Evolutionary conservation across 2,329 filamentous ascomycete genomes (phyloP).

Genomic region (Nothophaeocryptopus gaeumannii): DNA sequence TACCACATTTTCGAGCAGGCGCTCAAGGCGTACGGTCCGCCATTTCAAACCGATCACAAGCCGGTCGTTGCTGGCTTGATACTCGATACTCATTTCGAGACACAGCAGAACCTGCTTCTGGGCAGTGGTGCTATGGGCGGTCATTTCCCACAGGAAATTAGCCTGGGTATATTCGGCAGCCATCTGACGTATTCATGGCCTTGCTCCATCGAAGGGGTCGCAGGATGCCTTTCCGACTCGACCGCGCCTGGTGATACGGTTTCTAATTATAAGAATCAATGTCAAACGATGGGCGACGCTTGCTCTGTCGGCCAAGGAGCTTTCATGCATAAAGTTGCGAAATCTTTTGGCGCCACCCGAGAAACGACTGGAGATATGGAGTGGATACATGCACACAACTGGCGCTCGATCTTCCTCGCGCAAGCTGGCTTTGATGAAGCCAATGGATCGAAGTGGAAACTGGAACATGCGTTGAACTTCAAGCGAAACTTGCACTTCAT

Average conservation of each 20-base stretch:
- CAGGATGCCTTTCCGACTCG: constrained; percentile 35
- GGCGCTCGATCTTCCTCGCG: no score
- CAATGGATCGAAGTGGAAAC: constrained; percentile 33
- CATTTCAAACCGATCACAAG: constrained; percentile 26
- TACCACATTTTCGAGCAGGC: constrained; percentile 28
- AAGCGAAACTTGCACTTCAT: constrained; percentile 30
- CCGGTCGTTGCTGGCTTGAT: constrained; percentile 35
- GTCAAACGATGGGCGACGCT: constrained; percentile 45
- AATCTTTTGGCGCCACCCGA: constrained; percentile 36
- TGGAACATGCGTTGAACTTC: constrained; percentile 34
- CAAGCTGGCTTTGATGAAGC: no score
- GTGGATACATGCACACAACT: no score
- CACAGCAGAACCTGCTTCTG: constrained; percentile 25
- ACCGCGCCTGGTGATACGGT: constrained; percentile 35
- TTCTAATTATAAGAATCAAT: constrained; percentile 37
- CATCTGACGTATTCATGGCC: constrained; percentile 22
- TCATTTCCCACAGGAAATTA: constrained; percentile 29
- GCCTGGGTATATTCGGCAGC: constrained; percentile 21
- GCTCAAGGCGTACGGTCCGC: constrained; percentile 27
- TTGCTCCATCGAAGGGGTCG: constrained; percentile 24
- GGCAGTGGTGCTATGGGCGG: constrained; percentile 31
- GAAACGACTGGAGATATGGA: constrained; percentile 37
- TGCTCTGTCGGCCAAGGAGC: constrained; percentile 43
- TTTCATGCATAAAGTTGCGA: constrained; percentile 39
- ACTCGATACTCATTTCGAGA: constrained; percentile 32